Conservation (phyloP, 2,329 filamentous ascomycete species). For the Paecilomyces dactylethromorphus region DNA sequence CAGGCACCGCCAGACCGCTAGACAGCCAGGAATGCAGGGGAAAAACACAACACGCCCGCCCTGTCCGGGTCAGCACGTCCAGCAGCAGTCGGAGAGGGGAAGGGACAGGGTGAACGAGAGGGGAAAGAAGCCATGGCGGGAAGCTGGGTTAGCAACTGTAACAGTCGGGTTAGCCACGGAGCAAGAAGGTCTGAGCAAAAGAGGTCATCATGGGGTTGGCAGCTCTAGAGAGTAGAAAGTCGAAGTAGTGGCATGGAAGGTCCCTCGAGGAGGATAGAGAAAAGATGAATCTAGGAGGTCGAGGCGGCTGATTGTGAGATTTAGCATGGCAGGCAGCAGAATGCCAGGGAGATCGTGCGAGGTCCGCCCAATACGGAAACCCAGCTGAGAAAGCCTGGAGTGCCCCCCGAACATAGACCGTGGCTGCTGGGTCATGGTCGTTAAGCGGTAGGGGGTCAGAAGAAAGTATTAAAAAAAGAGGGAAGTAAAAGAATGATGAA, state of each 20-base stretch:
- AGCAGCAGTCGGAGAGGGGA: background rate
- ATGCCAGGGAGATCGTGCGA: background rate
- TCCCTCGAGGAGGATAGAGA: background rate
- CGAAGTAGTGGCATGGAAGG: background rate
- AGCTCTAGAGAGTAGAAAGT: too few species aligned
- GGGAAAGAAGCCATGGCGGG: background rate
- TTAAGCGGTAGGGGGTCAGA: background rate
- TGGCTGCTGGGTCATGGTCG: background rate
- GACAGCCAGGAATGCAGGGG: background rate
- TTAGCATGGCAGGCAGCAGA: background rate
- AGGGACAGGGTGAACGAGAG: background rate
- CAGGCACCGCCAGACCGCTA: background rate
- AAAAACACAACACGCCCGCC: too few species aligned
- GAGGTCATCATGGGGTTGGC: background rate
- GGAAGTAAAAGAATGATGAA: background rate
- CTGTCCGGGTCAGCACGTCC: background rate
- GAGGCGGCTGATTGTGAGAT: background rate
- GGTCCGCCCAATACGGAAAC: background rate
- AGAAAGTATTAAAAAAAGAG: background rate
- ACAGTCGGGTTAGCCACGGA: background rate
- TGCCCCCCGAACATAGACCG: background rate
- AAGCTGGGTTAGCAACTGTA: background rate
- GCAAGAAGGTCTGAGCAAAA: conserved; percentile 1
- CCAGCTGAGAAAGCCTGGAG: background rate
- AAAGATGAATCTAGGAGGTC: background rate